Conservation (phyloP, 495 filamentous ascomycete genomes). For the Xylaria grammica region DNA sequence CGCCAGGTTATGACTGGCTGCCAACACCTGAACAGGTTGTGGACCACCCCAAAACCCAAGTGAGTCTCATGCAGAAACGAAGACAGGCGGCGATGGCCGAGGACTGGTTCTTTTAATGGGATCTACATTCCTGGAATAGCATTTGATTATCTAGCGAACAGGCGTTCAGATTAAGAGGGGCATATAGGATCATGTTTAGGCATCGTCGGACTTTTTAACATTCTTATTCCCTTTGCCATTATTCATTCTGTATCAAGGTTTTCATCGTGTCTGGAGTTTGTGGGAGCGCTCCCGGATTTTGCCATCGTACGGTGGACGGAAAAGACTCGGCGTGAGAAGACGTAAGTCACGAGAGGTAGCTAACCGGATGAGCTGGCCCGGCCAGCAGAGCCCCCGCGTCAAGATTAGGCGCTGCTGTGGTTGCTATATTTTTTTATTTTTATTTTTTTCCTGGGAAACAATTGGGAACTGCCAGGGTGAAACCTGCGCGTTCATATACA, state of each 20-base stretch:
- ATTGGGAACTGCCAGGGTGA: not conserved
- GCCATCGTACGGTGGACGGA: not conserved
- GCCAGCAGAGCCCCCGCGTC: not conserved
- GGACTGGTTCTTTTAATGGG: constrained; percentile 42
- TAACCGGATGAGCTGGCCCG: not conserved
- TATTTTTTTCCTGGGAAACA: not conserved
- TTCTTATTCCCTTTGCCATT: not conserved
- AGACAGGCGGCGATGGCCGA: constrained; percentile 37
- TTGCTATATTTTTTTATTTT: too few species aligned
- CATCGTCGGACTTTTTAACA: not conserved
- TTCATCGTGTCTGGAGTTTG: not conserved
- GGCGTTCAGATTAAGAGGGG: constrained; percentile 10
- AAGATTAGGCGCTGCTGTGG: not conserved
- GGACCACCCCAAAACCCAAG: constrained; percentile 29
- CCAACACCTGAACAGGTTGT: constrained; percentile 37
- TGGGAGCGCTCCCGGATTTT: not conserved
- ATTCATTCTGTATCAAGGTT: not conserved
- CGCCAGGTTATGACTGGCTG: constrained; percentile 42
- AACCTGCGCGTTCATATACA: not conserved
- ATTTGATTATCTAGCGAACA: constrained; percentile 3
- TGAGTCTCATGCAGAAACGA: constrained; percentile 35
- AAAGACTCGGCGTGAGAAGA: not conserved
- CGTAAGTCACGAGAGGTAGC: not conserved
- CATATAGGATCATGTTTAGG: constrained; percentile 9
- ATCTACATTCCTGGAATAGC: not conserved